phyloP scores from a whole-genome alignment of 2,329 filamentous ascomycete species.

The Cercospora citrullina region DNA sequence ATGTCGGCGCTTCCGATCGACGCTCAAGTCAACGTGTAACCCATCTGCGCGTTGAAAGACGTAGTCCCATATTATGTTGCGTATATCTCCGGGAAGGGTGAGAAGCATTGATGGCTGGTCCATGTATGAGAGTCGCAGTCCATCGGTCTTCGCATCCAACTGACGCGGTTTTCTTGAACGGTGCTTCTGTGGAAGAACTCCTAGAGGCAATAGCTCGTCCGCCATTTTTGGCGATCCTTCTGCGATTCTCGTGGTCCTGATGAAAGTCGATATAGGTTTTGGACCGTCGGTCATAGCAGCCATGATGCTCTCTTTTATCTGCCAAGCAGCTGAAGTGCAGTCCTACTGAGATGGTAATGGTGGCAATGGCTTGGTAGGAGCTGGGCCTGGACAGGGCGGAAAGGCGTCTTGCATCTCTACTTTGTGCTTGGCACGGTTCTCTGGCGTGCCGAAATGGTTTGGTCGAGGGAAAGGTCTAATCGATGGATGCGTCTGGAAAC shows the following conservation, averaged over 20 bases:
- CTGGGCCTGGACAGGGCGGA: conserved; percentile 24
- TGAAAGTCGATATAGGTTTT: not conserved
- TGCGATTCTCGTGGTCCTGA: not conserved
- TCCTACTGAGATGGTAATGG: conserved; percentile 17
- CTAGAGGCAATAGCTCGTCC: not conserved
- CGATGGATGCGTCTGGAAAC: conserved; percentile 3
- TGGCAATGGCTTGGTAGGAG: conserved; percentile 22
- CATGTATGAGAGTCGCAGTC: not conserved
- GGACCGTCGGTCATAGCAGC: not conserved
- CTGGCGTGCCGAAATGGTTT: not conserved
- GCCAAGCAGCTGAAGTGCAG: not conserved
- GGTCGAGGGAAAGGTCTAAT: not conserved
- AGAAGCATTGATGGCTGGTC: conserved; percentile 10
- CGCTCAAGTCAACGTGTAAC: conserved; percentile 19
- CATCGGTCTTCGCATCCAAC: not conserved
- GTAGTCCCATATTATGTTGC: conserved; percentile 25
- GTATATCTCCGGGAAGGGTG: conserved; percentile 20
- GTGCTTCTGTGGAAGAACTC: not conserved
- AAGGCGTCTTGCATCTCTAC: conserved; percentile 19
- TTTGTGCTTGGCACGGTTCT: conserved; percentile 7
- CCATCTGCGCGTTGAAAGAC: conserved; percentile 18
- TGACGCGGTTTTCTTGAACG: not conserved
- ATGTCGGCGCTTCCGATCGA: not conserved
- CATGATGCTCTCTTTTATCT: not conserved
- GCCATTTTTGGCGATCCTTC: not conserved